Evolutionary conservation across 140 eudicot species (phyloP).

Genomic region (Senecio squalidus): DNA sequence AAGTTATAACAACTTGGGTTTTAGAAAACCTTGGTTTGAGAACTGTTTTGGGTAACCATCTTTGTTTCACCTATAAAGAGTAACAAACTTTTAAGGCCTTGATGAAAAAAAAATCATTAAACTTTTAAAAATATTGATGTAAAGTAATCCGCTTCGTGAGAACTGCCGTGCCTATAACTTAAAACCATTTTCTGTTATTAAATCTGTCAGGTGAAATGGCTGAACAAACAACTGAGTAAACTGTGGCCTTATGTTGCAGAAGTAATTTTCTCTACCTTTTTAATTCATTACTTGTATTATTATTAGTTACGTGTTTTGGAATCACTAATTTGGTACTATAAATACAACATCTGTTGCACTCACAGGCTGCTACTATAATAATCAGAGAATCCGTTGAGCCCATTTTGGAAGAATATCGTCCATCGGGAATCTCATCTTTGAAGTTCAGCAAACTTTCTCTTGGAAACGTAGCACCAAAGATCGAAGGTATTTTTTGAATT

Average conservation of each 20-base stretch:
- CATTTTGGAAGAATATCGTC: conserved; percentile 89
- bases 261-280: conserved; percentile 37
- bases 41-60: no score
- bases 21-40: no score
- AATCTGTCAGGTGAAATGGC: conserved; percentile 83
- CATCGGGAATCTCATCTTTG: conserved; percentile 84
- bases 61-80: no score
- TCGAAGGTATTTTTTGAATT: conserved; percentile 55
- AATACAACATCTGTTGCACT: no score
- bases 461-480: conserved; percentile 96
- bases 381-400: conserved; percentile 91
- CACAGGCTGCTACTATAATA: conserved; percentile 79
- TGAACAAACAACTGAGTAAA: conserved; percentile 82
- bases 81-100: no score
- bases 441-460: conserved; percentile 85
- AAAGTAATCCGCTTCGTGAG: no score
- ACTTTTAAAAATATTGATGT: no score
- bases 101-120: no score
- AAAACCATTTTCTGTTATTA: neutral
- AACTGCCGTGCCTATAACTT: no score
- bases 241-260: conserved; percentile 97
- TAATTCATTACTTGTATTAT: neutral
- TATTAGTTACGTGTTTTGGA: neutral
- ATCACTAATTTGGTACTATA: neutral
- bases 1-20: neutral